Base-by-base conservation (phyloP, 495 filamentous ascomycete species). In the Hapsidospora chrysogenum region DNA sequence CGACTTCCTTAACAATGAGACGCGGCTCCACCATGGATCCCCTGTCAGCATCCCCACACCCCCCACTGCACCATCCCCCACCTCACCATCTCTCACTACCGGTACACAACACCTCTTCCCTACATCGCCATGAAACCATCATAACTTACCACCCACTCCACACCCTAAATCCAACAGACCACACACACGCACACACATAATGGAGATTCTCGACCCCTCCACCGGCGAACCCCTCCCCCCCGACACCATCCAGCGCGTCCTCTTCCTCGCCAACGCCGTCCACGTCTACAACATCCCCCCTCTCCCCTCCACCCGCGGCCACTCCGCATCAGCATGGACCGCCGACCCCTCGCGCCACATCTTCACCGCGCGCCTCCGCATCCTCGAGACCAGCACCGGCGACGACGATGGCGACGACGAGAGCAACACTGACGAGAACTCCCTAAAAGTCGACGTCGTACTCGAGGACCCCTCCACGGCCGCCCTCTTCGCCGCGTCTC, bases 221-320 rank as follows among this genome's bases (percentile, higher is more conserved):
- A 80, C 74, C 17, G 64, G 63, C 38, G 53, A 37, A 3, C 52
- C 66, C 33, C 65, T 78, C 33, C 72, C 71, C 31, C 39, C 64
- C 4, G 76, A 80, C 44, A 74, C 79, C 42, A 82, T 86, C 53
- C 79, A 84, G 47, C 72, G 82, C 40, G 62, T 85, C 53, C 70
- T 86, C 50, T 82, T 77, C 66, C 58, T 83, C 44, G 63, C 72
- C 28, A 53, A 58, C 35, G 57, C 62, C 35, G 77, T 86, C 44
- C 80, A 85, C 62, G 63, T 87, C 61, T 89, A 87, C 59, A 60
- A 72, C 46, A 77, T 86, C 49, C 82, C 82, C 34, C 81, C 76
- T 15, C 58, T 83, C 38, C 58, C 68, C 18, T 74, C 72, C 16
- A 76, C 67, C 26, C 72, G 70, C 45, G 82, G 82, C 47, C 74